Evolutionary conservation across 2,329 filamentous ascomycete genomes (phyloP), one percentile per base, ranked within the genome.

Genomic region (Myrmaecium sp.): DNA sequence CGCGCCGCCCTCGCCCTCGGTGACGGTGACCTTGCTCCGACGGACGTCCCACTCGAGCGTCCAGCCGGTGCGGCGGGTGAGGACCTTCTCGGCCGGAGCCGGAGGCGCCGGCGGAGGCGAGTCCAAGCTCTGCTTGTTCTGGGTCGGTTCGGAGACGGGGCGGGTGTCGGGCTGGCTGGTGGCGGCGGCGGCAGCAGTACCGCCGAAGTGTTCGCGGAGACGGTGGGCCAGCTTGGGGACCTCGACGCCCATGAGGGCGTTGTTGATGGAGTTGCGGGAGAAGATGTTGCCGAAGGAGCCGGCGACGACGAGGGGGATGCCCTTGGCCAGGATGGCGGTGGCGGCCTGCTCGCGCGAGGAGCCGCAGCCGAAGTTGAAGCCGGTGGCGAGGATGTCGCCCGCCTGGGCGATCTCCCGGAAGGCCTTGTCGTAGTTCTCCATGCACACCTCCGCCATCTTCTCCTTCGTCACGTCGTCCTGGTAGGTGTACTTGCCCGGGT

Each of bases 401-500:
- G 67, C 46, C 36, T 66, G 65, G 23, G 77, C 74, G 18, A 74
- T 59, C 1, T 54, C 49, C 6, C 62, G 51, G 47, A 94, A 94
- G 0, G 59, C 47, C 0, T 65, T 55, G 46, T 95, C 86, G 55
- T 93, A 95, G 62, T 95, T 95, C 47, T 77, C 67, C 83, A 95
- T 94, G 52, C 78, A 84, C 1, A 84, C 83, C 37, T 78, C 60
- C 0, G 82, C 81, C 86, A 95, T 94, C 30, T 70, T 70, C 33
- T 81, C 75, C 1, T 55, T 59, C 0, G 77, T 57, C 1, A 95
- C 63, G 41, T 79, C 66, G 44, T 95, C 84, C 46, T 91, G 81
- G 53, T 95, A 95, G 0, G 84, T 94, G 50, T 81, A 83, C 46
- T 84, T 83, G 4, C 80, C 82, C 0, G 83, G 78, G 50, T 95